These are phyloP conservation scores for Pythium oligandrum DNA, from an alignment of 352 stramenopile species.

Conservation along the genomic window DNA sequence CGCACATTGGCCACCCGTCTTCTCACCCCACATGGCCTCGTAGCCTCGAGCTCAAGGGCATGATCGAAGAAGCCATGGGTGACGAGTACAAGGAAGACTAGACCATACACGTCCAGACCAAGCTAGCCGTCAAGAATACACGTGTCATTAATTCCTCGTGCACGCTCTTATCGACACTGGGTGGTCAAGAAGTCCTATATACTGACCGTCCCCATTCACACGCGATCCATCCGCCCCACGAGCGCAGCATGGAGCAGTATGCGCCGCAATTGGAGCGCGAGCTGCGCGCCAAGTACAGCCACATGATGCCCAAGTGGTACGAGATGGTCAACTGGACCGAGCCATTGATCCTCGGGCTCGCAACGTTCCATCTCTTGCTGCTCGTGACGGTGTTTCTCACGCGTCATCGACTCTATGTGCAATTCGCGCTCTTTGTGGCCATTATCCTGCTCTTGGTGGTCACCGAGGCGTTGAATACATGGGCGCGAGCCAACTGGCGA, in stretches of 20 bases:
- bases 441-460: constrained; percentile 52
- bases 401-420: constrained; percentile 44
- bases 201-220: no score
- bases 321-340: constrained; percentile 79
- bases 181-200: no score
- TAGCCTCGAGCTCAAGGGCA: constrained; percentile 83
- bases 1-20: background rate
- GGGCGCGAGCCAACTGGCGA: constrained; percentile 52
- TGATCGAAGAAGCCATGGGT: constrained; percentile 86
- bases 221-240: no score
- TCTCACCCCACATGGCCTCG: background rate
- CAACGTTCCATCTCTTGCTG: constrained; percentile 53
- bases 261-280: constrained; percentile 61
- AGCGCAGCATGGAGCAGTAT: constrained; percentile 44
- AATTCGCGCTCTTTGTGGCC: constrained; percentile 62
- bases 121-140: background rate
- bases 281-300: constrained; percentile 63
- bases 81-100: constrained; percentile 89
- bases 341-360: constrained; percentile 55
- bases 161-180: no score
- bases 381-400: constrained; percentile 46
- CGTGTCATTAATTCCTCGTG: no score
- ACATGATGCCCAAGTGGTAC: constrained; percentile 79
- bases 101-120: background rate
- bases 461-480: constrained; percentile 65